Conservation (phyloP, 805 yeast species). For the Maudiozyma pseudohumilis region DNA sequence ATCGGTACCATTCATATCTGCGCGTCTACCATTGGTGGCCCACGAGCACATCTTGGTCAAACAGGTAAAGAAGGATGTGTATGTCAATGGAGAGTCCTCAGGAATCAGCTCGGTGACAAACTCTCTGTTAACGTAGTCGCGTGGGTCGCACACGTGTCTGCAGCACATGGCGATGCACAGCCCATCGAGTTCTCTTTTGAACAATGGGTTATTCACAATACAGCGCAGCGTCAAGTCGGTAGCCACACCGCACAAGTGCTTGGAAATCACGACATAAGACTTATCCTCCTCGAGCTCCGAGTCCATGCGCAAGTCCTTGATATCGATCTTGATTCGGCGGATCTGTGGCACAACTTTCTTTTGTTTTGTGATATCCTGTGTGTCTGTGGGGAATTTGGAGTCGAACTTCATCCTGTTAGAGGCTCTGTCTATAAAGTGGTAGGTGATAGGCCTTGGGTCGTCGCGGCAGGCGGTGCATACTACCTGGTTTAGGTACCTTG, state of each 20-base stretch:
- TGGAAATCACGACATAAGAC: conserved; percentile 54
- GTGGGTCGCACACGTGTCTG: conserved; percentile 70
- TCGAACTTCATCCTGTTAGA: conserved; percentile 74
- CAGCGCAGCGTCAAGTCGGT: conserved; percentile 76
- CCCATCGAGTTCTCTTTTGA: conserved; percentile 34
- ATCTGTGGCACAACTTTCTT: neutral
- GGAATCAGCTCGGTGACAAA: conserved; percentile 32
- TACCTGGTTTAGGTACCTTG: conserved; percentile 44
- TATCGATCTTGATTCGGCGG: conserved; percentile 47
- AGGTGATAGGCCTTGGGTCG: conserved; percentile 15
- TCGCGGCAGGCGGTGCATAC: neutral
- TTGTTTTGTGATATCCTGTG: conserved; percentile 17
- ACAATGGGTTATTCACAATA: conserved; percentile 34
- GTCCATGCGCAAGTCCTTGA: conserved; percentile 59
- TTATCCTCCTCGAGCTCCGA: conserved; percentile 26
- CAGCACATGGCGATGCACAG: conserved; percentile 87
- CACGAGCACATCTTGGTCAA: conserved; percentile 68
- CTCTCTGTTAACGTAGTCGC: conserved; percentile 26
- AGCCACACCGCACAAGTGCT: conserved; percentile 90
- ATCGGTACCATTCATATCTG: conserved; percentile 32
- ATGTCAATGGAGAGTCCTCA: conserved; percentile 11
- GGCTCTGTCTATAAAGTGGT: conserved; percentile 65
- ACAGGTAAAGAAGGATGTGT: conserved; percentile 33
- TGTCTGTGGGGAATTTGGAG: conserved; percentile 50
- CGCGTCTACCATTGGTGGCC: conserved; percentile 70